These are phyloP conservation scores for Lotus japonicus DNA, from an alignment of 306 rosid species.

Conservation along the genomic window DNA sequence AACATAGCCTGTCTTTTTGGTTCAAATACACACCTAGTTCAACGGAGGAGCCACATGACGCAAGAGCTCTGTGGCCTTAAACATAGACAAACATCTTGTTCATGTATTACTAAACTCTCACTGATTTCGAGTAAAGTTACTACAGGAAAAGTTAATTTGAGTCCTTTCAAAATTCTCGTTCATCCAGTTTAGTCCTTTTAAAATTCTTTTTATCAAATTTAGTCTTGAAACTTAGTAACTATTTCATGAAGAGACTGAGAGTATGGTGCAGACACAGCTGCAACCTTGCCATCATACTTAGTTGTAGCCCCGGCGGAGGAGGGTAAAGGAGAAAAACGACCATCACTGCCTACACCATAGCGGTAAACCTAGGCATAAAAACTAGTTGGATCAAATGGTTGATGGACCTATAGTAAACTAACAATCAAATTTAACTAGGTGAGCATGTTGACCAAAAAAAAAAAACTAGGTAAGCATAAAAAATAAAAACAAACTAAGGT, in stretches of 20 bases:
- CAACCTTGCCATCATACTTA: constrained; percentile 69
- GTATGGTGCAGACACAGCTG: constrained; percentile 57
- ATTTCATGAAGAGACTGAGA: constrained; percentile 91
- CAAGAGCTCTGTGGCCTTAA: no score
- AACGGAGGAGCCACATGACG: background rate
- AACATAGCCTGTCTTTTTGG: no score
- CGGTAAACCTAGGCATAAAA: constrained; percentile 85
- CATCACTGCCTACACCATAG: constrained; percentile 72
- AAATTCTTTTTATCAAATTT: no score
- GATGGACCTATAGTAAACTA: constrained; percentile 59
- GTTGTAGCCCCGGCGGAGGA: constrained; percentile 59
- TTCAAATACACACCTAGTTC: background rate
- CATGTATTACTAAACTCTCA: no score
- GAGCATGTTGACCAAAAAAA: no score
- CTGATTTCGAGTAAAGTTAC: no score
- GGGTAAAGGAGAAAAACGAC: constrained; percentile 83
- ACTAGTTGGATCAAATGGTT: constrained; percentile 66
- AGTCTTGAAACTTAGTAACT: background rate
- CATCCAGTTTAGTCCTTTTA: no score
- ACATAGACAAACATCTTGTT: no score
- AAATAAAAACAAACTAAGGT: constrained; percentile 7
- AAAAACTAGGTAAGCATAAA: constrained; percentile 16
- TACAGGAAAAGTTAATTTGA: no score
- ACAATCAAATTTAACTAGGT: no score
- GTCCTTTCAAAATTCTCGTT: no score